Percentiles rank a stretch among this genome's conserved stretches.
Evolutionary conservation across 331 rosid genomes (phyloP).

Genomic region (Rhamnella rubrinervis): DNA sequence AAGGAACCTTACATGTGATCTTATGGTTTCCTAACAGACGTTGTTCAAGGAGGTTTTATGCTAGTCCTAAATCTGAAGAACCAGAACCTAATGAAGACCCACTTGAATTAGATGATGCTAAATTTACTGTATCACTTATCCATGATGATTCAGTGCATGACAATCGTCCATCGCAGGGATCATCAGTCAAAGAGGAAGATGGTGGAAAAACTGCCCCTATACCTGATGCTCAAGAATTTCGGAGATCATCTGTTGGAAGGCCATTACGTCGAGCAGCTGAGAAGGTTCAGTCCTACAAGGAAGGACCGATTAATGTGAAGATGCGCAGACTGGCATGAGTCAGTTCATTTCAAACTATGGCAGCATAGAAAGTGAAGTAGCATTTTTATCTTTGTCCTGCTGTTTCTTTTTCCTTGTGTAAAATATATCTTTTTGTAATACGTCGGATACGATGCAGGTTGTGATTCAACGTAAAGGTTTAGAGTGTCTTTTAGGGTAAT

Average conservation of each 20-base stretch:
- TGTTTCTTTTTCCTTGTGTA: not conserved
- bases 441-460: no score
- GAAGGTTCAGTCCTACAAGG: conserved; percentile 72
- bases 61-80: conserved; percentile 40
- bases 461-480: not conserved
- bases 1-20: conserved; percentile 20
- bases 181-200: conserved; percentile 32
- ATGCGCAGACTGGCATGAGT: conserved; percentile 57
- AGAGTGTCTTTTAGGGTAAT: not conserved
- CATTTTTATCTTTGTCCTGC: not conserved
- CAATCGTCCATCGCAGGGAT: conserved; percentile 24
- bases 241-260: conserved; percentile 67
- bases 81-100: conserved; percentile 44
- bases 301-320: conserved; percentile 53
- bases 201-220: conserved; percentile 21
- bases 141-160: conserved; percentile 5
- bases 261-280: conserved; percentile 63
- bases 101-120: conserved; percentile 41
- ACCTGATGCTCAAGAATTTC: conserved; percentile 35
- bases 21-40: conserved; percentile 37
- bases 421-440: not conserved
- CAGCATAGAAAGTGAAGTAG: conserved; percentile 8
- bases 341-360: not conserved
- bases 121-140: conserved; percentile 22
- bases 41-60: conserved; percentile 60